Percentiles rank a stretch among this genome's conserved stretches.
Evolutionary conservation across 116 monocot species (phyloP).

Genomic region (Cymodocea nodosa): DNA sequence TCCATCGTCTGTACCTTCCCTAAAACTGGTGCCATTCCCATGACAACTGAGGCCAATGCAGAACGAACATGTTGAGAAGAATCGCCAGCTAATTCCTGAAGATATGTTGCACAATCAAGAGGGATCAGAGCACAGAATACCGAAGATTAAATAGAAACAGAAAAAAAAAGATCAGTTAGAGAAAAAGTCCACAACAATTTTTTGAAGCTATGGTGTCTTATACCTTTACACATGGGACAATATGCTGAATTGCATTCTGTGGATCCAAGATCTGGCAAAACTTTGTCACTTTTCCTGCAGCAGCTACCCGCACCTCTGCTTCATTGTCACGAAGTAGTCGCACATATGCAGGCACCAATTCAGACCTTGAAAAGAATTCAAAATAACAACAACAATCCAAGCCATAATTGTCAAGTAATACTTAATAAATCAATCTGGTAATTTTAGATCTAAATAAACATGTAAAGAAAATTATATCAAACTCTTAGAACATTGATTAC

Average conservation of each 20-base stretch:
- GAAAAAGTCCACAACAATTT: background rate
- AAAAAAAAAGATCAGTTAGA: background rate
- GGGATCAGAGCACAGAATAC: background rate
- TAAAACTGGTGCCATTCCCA: conserved; percentile 28
- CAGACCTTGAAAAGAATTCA: conserved; percentile 17
- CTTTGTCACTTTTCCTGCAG: conserved; percentile 75
- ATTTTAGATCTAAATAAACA: too few relatives aligned
- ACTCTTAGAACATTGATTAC: too few relatives aligned
- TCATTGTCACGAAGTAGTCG: conserved; percentile 74
- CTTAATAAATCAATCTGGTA: too few relatives aligned
- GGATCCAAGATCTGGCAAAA: conserved; percentile 64
- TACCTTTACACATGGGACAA: conserved; percentile 32
- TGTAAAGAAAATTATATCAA: too few relatives aligned
- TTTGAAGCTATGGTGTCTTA: background rate
- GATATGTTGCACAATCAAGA: background rate
- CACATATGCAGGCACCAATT: conserved; percentile 67
- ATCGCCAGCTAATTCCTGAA: conserved; percentile 19
- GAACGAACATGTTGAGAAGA: conserved; percentile 29
- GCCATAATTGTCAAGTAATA: too few relatives aligned
- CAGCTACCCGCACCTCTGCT: conserved; percentile 72
- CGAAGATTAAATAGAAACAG: background rate
- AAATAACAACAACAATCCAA: too few relatives aligned
- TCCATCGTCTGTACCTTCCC: conserved; percentile 13
- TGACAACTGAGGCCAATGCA: conserved; percentile 25
- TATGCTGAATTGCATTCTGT: conserved; percentile 45